Percentiles rank a stretch among this genome's conserved stretches.
phyloP scores from a whole-genome alignment of 139 green algal genomes.

The Coccomyxa sp. region DNA sequence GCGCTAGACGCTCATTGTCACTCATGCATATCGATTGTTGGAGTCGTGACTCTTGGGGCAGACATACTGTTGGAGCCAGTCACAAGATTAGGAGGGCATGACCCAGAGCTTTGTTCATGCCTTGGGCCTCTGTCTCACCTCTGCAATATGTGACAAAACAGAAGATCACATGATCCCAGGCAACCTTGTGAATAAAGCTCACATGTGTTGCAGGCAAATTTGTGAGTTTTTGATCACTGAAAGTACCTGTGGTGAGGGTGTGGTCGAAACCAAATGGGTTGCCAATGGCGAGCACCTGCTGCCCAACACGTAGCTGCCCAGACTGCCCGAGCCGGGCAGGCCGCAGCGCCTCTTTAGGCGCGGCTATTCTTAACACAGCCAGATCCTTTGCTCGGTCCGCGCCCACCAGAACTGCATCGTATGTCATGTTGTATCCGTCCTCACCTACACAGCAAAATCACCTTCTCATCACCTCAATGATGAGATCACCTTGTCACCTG shows the following conservation, averaged over 20 bases:
- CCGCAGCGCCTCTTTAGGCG: slow-evolving; percentile 32
- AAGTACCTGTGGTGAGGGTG: slow-evolving; percentile 48
- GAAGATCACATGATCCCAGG: not conserved
- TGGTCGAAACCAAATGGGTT: slow-evolving; percentile 63
- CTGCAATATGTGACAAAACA: not conserved
- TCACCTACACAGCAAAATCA: slow-evolving; percentile 11
- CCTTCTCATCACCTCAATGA: not conserved
- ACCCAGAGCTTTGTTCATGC: not conserved
- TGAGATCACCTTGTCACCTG: not conserved
- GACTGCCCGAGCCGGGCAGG: slow-evolving; percentile 49
- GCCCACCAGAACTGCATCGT: slow-evolving; percentile 56
- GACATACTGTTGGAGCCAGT: not conserved
- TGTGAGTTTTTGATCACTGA: not conserved
- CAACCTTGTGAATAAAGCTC: not conserved
- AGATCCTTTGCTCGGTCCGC: slow-evolving; percentile 64
- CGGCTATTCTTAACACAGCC: slow-evolving; percentile 53
- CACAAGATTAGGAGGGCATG: not conserved
- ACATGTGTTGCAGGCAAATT: too few species aligned
- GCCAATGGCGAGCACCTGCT: slow-evolving; percentile 66
- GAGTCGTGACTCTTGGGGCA: not conserved
- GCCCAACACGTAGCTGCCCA: slow-evolving; percentile 49
- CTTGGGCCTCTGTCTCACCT: not conserved
- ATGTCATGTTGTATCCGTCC: slow-evolving; percentile 56
- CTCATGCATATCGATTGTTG: not conserved
- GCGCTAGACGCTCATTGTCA: too few species aligned